A percentile compares a stretch with the other conserved stretches of the same genome.
phyloP scores from a whole-genome alignment of 805 yeast genomes.

The Kodamaea jinghongensis region DNA sequence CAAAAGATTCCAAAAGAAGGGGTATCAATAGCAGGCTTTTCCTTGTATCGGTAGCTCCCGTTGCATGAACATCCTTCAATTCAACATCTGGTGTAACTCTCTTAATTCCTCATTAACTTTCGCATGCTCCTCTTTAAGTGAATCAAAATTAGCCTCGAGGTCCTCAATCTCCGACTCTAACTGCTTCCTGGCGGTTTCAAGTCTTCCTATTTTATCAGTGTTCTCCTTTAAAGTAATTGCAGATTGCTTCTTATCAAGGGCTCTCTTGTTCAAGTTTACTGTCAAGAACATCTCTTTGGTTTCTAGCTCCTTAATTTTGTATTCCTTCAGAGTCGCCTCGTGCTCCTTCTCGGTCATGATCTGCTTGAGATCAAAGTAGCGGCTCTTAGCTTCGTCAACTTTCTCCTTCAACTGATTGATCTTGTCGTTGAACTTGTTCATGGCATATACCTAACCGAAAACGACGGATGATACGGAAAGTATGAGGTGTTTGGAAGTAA shows the following conservation, averaged over 20 bases:
- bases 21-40: neutral
- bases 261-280: constrained; percentile 8
- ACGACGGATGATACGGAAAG: too few species aligned
- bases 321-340: constrained; percentile 15
- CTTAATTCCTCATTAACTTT: constrained; percentile 14
- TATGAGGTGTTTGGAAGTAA: too few species aligned
- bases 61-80: neutral
- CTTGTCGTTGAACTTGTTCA: constrained; percentile 17
- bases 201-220: constrained; percentile 5
- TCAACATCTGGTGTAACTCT: constrained; percentile 13
- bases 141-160: constrained; percentile 13
- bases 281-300: constrained; percentile 13
- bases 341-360: constrained; percentile 8
- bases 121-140: constrained; percentile 5
- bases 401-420: constrained; percentile 12
- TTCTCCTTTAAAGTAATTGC: constrained; percentile 7
- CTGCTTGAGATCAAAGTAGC: constrained; percentile 14
- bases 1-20: too few species aligned
- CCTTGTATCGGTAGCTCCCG: neutral
- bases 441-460: neutral
- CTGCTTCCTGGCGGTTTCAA: constrained; percentile 2
- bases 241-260: constrained; percentile 2
- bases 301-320: constrained; percentile 8
- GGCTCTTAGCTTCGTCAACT: constrained; percentile 12
- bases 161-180: constrained; percentile 11